A percentile compares a stretch with the other conserved stretches of the same genome.
Conservation (phyloP, 2,329 filamentous ascomycete genomes). For the Ophiocordyceps unilateralis region DNA sequence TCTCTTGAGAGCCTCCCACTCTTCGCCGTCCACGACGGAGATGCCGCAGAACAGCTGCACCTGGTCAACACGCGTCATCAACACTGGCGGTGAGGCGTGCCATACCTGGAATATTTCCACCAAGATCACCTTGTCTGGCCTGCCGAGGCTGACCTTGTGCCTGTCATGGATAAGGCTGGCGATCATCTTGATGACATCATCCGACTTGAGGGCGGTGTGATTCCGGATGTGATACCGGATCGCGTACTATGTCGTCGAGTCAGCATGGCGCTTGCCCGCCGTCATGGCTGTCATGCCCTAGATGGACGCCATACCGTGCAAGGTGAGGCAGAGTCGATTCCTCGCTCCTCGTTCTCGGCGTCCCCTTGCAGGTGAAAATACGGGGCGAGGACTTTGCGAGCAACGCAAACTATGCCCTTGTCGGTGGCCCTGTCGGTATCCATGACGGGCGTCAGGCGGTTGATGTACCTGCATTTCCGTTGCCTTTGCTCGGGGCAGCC, state of each 20-base stretch:
- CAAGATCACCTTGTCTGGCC: constrained; percentile 63
- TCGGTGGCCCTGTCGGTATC: constrained; percentile 47
- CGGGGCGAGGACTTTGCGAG: constrained; percentile 40
- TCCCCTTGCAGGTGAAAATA: constrained; percentile 36
- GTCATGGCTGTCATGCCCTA: not conserved
- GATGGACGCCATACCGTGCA: constrained; percentile 22
- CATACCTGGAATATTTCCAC: constrained; percentile 66
- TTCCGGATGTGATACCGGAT: constrained; percentile 65
- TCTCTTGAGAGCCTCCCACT: constrained; percentile 58
- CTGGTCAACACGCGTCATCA: not conserved
- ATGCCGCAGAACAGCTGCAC: constrained; percentile 58
- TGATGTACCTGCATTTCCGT: constrained; percentile 38
- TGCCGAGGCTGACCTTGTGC: constrained; percentile 62
- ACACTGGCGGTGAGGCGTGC: not conserved
- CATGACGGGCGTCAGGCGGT: constrained; percentile 35
- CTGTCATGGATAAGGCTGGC: constrained; percentile 45
- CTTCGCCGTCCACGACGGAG: constrained; percentile 52
- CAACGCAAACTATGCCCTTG: constrained; percentile 48
- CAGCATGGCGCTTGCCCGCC: too few relatives aligned
- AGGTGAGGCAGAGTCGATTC: constrained; percentile 6
- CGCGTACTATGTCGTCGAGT: constrained; percentile 43
- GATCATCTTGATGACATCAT: constrained; percentile 53
- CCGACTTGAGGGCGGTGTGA: constrained; percentile 50
- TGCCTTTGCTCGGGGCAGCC: constrained; percentile 21
- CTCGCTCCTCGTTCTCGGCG: constrained; percentile 4